phyloP scores from a whole-genome alignment of 1,284 basidiomycete genomes.

The Cryptococcus sp. region DNA sequence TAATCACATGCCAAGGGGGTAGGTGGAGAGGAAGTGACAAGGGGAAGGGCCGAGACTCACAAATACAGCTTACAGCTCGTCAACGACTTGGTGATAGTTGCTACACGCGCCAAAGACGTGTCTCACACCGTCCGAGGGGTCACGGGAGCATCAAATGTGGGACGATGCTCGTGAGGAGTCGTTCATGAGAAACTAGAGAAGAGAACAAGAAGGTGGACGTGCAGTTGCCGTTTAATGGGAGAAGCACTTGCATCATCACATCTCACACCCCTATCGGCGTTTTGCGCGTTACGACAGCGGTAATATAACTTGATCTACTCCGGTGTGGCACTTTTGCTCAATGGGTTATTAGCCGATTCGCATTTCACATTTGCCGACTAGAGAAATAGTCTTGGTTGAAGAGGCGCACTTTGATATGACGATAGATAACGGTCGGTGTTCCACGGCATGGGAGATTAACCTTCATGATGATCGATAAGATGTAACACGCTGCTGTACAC shows the following conservation, averaged over 20 bases:
- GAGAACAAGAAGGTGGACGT: neutral
- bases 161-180: neutral
- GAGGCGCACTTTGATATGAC: too few species aligned
- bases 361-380: too few species aligned
- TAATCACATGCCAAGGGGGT: slow-evolving; percentile 40
- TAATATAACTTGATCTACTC: too few species aligned
- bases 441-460: too few species aligned
- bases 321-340: too few species aligned
- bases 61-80: neutral
- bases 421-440: too few species aligned
- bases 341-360: too few species aligned
- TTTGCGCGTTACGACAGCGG: neutral
- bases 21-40: neutral
- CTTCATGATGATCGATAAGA: too few species aligned
- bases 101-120: neutral
- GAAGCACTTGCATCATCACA: neutral
- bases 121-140: neutral
- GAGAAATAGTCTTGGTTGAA: too few species aligned
- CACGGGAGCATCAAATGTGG: slow-evolving; percentile 3
- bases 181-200: neutral
- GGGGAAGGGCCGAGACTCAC: slow-evolving; percentile 12
- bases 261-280: slow-evolving; percentile 3
- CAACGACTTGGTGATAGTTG: neutral
- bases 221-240: neutral
- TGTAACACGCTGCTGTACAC: neutral